Conservation (phyloP, 306 rosid genomes). For the Alnus rubra region DNA sequence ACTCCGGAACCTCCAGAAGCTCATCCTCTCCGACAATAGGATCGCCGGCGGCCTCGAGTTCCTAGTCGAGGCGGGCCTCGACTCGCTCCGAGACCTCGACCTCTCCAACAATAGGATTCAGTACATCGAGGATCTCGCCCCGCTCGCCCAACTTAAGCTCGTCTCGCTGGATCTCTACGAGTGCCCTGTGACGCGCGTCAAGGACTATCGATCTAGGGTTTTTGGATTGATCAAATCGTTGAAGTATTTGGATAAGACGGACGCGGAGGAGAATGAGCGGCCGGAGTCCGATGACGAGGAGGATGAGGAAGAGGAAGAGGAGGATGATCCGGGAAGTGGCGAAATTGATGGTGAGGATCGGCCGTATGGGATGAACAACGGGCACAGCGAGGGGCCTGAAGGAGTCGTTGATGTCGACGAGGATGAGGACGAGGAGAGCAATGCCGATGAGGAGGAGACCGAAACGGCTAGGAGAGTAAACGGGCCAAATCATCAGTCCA, state of each 20-base stretch:
- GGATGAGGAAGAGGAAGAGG: constrained; percentile 71
- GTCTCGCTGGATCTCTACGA: constrained; percentile 89
- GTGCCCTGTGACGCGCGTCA: constrained; percentile 85
- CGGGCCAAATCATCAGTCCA: constrained; percentile 50
- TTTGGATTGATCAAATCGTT: constrained; percentile 81
- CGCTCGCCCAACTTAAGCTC: constrained; percentile 80
- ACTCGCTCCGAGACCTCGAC: constrained; percentile 81
- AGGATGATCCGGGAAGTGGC: constrained; percentile 91
- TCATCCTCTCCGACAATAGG: constrained; percentile 80
- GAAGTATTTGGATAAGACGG: constrained; percentile 90
- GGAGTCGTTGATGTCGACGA: constrained; percentile 85
- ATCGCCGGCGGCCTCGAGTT: constrained; percentile 81
- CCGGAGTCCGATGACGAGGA: constrained; percentile 85
- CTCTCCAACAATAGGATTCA: constrained; percentile 89
- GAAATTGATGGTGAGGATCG: constrained; percentile 84
- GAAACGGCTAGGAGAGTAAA: constrained; percentile 56
- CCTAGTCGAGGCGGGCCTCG: constrained; percentile 75
- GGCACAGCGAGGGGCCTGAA: constrained; percentile 65
- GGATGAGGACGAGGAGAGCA: constrained; percentile 90
- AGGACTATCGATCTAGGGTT: constrained; percentile 98
- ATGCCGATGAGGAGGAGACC: constrained; percentile 85
- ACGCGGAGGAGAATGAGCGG: constrained; percentile 86
- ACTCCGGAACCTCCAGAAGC: constrained; percentile 64
- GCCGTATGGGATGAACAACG: constrained; percentile 48
- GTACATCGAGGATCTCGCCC: constrained; percentile 77